Conservation (phyloP, 192 early-diverging fungal genomes). For the Gryganskiella cystojenkinii region DNA sequence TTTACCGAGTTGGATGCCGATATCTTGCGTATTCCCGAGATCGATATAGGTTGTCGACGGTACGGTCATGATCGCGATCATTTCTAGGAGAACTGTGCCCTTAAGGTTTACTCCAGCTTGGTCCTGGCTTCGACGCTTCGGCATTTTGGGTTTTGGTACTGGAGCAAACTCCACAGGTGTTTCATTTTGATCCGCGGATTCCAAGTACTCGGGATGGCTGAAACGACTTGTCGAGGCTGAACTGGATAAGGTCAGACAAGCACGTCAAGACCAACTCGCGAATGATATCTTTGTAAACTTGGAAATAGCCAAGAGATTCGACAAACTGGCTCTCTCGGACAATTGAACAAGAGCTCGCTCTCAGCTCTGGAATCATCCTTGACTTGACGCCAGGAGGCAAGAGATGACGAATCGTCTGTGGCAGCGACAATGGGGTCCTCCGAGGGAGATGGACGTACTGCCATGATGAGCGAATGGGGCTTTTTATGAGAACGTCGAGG, state of each 20-base stretch:
- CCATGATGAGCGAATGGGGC: conserved; percentile 11
- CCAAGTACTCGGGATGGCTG: conserved; percentile 33
- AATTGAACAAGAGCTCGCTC: not conserved
- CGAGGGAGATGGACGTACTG: no score
- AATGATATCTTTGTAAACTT: conserved; percentile 22
- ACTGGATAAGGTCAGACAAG: conserved; percentile 23
- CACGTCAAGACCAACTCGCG: conserved; percentile 32
- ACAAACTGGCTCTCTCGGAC: not conserved
- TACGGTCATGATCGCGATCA: conserved; percentile 69
- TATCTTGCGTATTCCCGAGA: conserved; percentile 77
- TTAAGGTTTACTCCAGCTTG: conserved; percentile 50
- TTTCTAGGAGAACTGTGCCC: conserved; percentile 67
- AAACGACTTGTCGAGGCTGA: conserved; percentile 24
- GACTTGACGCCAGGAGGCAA: not conserved
- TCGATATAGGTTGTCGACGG: conserved; percentile 79
- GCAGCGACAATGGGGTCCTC: no score
- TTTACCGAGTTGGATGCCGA: conserved; percentile 72
- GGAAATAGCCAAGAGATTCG: conserved; percentile 2
- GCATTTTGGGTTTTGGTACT: conserved; percentile 26
- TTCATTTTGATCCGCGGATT: conserved; percentile 19
- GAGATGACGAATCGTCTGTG: not conserved
- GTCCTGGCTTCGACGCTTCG: conserved; percentile 26
- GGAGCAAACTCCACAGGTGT: not conserved
- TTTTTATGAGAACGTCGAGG: conserved; percentile 14
- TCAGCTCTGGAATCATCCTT: not conserved